phyloP scores from a whole-genome alignment of 805 yeast genomes.

The Nakazawaea sp. region DNA sequence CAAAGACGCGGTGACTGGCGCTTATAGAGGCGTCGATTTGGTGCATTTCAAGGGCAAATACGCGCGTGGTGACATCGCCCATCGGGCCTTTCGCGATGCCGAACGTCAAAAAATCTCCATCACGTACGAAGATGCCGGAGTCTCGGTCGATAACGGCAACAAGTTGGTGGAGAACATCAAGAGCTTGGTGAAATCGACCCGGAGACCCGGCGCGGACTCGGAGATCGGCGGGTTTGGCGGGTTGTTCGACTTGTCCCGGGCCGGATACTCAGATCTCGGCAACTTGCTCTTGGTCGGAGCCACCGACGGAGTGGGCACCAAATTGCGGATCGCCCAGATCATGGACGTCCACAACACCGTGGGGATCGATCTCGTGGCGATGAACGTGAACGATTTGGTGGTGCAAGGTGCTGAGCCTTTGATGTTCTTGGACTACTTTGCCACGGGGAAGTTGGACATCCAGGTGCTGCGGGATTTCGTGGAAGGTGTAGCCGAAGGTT shows the following conservation, averaged over 20 bases:
- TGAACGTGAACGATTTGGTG: slow-evolving; percentile 96
- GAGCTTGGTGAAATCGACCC: slow-evolving; percentile 83
- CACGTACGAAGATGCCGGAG: slow-evolving; percentile 96
- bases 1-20: slow-evolving; percentile 75
- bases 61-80: slow-evolving; percentile 91
- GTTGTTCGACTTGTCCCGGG: slow-evolving; percentile 79
- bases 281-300: slow-evolving; percentile 90
- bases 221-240: slow-evolving; percentile 99
- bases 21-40: slow-evolving; percentile 77
- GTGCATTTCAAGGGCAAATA: slow-evolving; percentile 72
- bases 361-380: slow-evolving; percentile 96
- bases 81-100: slow-evolving; percentile 77
- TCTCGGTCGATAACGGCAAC: slow-evolving; percentile 95
- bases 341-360: slow-evolving; percentile 91
- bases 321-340: slow-evolving; percentile 88
- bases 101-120: slow-evolving; percentile 32
- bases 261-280: slow-evolving; percentile 72
- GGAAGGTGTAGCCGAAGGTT: slow-evolving; percentile 93
- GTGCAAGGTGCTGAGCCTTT: slow-evolving; percentile 99
- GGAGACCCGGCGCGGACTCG: slow-evolving; percentile 94
- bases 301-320: slow-evolving; percentile 99
- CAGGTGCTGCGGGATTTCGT: slow-evolving; percentile 83
- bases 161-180: slow-evolving; percentile 84
- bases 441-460: slow-evolving; percentile 87
- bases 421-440: slow-evolving; percentile 91